Evolutionary conservation across 2,329 filamentous ascomycete genomes (phyloP), one percentile per base, ranked within the genome.

Genomic region (Sarocladium kiliense): DNA sequence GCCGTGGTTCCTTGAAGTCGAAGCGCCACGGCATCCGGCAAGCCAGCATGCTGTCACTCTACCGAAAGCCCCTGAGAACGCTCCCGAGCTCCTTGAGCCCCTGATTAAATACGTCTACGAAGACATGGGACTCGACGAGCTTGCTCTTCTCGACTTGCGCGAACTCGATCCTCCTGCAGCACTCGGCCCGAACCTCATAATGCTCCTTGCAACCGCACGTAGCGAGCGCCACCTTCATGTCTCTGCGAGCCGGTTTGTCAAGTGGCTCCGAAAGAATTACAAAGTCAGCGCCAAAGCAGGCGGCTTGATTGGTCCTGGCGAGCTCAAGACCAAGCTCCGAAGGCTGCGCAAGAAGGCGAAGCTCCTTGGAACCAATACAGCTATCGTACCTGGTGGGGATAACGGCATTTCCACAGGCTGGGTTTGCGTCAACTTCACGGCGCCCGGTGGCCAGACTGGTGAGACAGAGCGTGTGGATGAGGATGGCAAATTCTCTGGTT

Each of bases 161-260:
- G 75, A 82, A 36, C 78, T 97, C 51, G 89, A 97, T 63, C 91
- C 92, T 1, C 89, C 92, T 0, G 86, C 93, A 0, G 92, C 92
- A 0, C 79, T 99, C 1, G 94, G 94, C 1, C 84, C 89, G 2
- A 92, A 93, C 63, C 79, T 97, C 26, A 80, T 99, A 54, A 97
- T 97, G 94, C 73, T 99, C 27, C 84, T 99, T 60, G 91, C 88
- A 39, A 96, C 91, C 9, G 90, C 93, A 14, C 87, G 94, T 57
- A 95, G 90, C 64, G 90, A 97, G 69, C 91, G 93, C 54, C 94
- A 99, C 73, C 77, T 99, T 34, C 93, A 96, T 66, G 87, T 96
- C 21, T 90, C 90, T 1, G 91, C 92, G 0, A 91, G 96, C 65
- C 84, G 91, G n/a, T 81, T 96, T 25, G 90, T 92, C 60, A 83